phyloP scores from a whole-genome alignment of 2,329 filamentous ascomycete genomes.

The Colletotrichum chlorophyti region DNA sequence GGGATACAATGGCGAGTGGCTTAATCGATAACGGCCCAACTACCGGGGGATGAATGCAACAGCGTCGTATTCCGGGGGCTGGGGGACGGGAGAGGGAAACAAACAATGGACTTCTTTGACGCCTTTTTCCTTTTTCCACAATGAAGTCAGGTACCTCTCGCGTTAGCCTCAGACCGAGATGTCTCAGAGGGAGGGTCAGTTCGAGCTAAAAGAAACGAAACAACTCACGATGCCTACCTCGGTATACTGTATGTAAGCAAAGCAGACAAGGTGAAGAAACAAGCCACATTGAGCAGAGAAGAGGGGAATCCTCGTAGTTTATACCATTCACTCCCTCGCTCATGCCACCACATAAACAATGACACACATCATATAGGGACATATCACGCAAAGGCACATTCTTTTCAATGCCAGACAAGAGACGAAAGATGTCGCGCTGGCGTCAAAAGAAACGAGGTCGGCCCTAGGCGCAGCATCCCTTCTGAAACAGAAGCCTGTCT shows the following conservation, averaged over 20 bases:
- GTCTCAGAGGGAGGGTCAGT: not conserved
- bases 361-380: no score
- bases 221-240: not conserved
- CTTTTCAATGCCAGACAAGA: constrained; percentile 7
- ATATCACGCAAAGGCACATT: no score
- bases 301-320: not conserved
- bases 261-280: not conserved
- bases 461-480: constrained; percentile 16
- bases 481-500: constrained; percentile 29
- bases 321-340: not conserved
- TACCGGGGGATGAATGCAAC: no score
- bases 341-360: not conserved
- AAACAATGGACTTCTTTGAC: not conserved
- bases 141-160: no score
- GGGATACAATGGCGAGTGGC: constrained; percentile 16
- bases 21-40: constrained; percentile 24
- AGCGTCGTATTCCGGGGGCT: no score
- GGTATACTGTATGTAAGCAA: not conserved
- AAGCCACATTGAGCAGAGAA: no score
- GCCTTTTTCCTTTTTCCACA: no score
- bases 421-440: constrained; percentile 24
- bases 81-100: not conserved
- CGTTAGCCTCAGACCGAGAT: no score
- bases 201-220: not conserved
- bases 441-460: constrained; percentile 15